Evolutionary conservation across 106 monocot species (phyloP).

Genomic region (Phalaenopsis aphrodite): DNA sequence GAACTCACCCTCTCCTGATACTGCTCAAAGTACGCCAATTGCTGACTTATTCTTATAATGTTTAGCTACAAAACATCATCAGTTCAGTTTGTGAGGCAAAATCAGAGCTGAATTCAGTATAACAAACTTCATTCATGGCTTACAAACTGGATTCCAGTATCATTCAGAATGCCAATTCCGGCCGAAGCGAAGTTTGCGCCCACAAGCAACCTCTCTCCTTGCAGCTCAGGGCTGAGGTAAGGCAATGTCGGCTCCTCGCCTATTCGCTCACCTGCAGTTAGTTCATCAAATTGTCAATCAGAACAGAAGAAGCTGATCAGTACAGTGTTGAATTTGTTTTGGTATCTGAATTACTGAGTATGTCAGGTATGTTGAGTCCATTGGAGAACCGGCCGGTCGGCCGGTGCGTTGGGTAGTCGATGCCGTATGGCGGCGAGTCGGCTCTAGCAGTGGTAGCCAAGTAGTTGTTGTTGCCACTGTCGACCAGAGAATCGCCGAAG

Average conservation of each 20-base stretch:
- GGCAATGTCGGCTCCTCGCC: slow-evolving; percentile 67
- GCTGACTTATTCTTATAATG: slow-evolving; percentile 58
- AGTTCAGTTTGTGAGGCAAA: not conserved
- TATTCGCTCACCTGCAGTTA: slow-evolving; percentile 40
- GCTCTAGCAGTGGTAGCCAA: slow-evolving; percentile 69
- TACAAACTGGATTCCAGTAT: slow-evolving; percentile 84
- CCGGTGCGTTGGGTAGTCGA: slow-evolving; percentile 57
- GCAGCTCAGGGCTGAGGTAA: slow-evolving; percentile 60
- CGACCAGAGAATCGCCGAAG: slow-evolving; percentile 85
- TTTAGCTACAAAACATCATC: slow-evolving; percentile 33
- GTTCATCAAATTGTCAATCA: not conserved
- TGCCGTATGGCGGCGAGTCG: slow-evolving; percentile 70
- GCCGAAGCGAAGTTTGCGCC: slow-evolving; percentile 83
- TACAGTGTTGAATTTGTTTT: not conserved
- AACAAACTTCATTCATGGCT: not conserved
- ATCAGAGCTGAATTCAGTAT: no score
- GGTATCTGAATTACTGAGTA: slow-evolving; percentile 42
- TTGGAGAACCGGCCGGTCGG: slow-evolving; percentile 84
- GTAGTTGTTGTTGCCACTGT: slow-evolving; percentile 91
- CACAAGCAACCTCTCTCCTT: slow-evolving; percentile 43
- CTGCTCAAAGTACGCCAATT: slow-evolving; percentile 57
- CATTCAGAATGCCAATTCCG: slow-evolving; percentile 76
- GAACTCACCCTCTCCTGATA: slow-evolving; percentile 49
- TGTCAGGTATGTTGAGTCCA: slow-evolving; percentile 77
- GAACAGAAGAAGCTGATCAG: not conserved